Conservation (phyloP, 805 yeast genomes). For the Zygotorulaspora danielsina region DNA sequence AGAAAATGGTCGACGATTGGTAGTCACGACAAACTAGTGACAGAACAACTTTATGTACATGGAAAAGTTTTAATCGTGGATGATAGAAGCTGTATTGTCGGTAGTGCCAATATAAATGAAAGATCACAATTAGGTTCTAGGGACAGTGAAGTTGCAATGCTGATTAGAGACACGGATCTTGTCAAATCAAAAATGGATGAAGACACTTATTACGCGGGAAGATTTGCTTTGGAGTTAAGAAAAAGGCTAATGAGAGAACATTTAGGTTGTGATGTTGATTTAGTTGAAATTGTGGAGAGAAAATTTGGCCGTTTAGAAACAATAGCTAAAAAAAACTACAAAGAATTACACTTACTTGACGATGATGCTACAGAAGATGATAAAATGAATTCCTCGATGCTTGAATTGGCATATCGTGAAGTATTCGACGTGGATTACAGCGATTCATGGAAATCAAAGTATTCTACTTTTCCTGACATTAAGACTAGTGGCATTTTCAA, state of each 20-base stretch:
- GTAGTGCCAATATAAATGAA: slow-evolving; percentile 96
- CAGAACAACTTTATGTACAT: slow-evolving; percentile 91
- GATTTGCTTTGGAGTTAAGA: slow-evolving; percentile 84
- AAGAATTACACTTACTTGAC: slow-evolving; percentile 22
- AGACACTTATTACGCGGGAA: slow-evolving; percentile 71
- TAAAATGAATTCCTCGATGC: slow-evolving; percentile 55
- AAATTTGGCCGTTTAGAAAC: slow-evolving; percentile 47
- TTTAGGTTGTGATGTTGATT: slow-evolving; percentile 87
- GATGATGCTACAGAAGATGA: slow-evolving; percentile 12
- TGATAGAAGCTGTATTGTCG: slow-evolving; percentile 89
- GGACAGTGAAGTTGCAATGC: slow-evolving; percentile 91
- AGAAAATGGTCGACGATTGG: slow-evolving; percentile 96
- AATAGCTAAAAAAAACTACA: slow-evolving; percentile 32
- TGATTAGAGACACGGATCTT: slow-evolving; percentile 77
- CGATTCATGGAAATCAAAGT: slow-evolving; percentile 44
- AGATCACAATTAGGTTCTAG: slow-evolving; percentile 91
- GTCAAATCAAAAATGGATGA: slow-evolving; percentile 73
- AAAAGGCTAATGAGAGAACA: slow-evolving; percentile 95
- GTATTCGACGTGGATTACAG: slow-evolving; percentile 43
- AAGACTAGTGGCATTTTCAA: slow-evolving; percentile 6
- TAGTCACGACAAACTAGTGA: slow-evolving; percentile 61
- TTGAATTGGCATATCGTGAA: slow-evolving; percentile 69
- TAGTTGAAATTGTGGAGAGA: slow-evolving; percentile 75
- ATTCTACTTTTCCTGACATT: slow-evolving; percentile 27
- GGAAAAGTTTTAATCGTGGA: slow-evolving; percentile 90